A percentile compares a stretch with the other conserved stretches of the same genome.
These are phyloP conservation scores for Thecaphora thlaspeos DNA, from an alignment of 1,284 basidiomycete genomes.

Conservation along the genomic window DNA sequence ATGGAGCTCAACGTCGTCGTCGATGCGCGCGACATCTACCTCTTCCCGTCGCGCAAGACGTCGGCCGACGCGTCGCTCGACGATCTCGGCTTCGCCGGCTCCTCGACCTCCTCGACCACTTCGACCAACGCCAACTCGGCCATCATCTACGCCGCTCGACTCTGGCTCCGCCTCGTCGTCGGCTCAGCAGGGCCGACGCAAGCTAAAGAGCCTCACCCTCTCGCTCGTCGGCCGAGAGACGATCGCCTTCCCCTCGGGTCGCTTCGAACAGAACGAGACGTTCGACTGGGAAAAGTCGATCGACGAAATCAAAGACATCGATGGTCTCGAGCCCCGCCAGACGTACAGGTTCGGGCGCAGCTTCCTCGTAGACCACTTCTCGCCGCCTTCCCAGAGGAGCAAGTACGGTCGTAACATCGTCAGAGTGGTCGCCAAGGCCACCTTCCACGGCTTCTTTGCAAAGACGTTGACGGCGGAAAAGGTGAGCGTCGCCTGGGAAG, in stretches of 20 bases:
- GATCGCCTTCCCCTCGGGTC: constrained; percentile 21
- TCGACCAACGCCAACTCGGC: constrained; percentile 17
- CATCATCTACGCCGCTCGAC: constrained; percentile 14
- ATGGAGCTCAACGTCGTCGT: constrained; percentile 25
- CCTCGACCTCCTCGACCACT: constrained; percentile 5
- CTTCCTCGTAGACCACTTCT: constrained; percentile 19
- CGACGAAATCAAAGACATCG: constrained; percentile 5
- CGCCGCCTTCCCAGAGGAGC: constrained; percentile 15
- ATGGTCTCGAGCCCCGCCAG: constrained; percentile 13
- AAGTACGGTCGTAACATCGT: constrained; percentile 18
- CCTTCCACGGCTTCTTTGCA: constrained; percentile 10
- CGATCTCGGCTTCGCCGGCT: background rate
- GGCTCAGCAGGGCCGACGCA: constrained; percentile 7
- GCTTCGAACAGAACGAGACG: constrained; percentile 9
- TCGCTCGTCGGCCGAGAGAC: constrained; percentile 12
- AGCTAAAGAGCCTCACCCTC: constrained; percentile 19
- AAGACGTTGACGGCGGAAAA: constrained; percentile 10
- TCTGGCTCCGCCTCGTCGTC: constrained; percentile 5
- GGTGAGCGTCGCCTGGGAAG: no score
- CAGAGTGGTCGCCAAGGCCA: constrained; percentile 19
- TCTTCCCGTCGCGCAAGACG: constrained; percentile 15
- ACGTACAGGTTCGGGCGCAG: constrained; percentile 18
- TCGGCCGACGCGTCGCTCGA: constrained; percentile 1
- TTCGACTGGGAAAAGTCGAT: constrained; percentile 12
- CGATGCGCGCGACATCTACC: constrained; percentile 21